These are phyloP conservation scores for Saprolegnia parasitica DNA, from an alignment of 352 stramenopile genomes.

Conservation along the genomic window DNA sequence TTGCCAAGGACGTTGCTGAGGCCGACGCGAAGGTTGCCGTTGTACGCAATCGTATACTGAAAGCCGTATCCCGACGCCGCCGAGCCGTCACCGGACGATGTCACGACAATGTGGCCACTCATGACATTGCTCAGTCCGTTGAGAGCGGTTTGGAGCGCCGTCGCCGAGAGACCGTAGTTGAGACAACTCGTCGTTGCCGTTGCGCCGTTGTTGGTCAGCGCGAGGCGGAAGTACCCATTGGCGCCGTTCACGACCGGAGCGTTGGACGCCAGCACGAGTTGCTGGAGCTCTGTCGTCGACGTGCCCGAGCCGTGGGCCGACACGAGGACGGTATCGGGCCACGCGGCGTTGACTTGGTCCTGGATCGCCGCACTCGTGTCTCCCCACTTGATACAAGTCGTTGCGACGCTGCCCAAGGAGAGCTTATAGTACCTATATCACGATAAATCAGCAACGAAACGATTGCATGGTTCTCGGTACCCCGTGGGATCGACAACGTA, in stretches of 20 bases:
- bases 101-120: constrained; percentile 51
- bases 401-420: constrained; percentile 30
- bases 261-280: constrained; percentile 64
- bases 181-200: constrained; percentile 59
- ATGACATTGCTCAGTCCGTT: constrained; percentile 54
- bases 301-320: constrained; percentile 48
- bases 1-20: constrained; percentile 58
- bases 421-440: constrained; percentile 43
- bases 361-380: constrained; percentile 46
- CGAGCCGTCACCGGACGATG: constrained; percentile 54
- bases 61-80: constrained; percentile 71
- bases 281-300: constrained; percentile 64
- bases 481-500: constrained; percentile 50
- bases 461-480: constrained; percentile 22
- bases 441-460: neutral
- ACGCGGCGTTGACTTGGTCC: constrained; percentile 36
- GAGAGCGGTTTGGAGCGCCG: constrained; percentile 51
- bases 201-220: constrained; percentile 52
- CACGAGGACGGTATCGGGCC: constrained; percentile 56
- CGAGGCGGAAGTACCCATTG: constrained; percentile 54
- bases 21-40: constrained; percentile 48
- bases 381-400: constrained; percentile 57
- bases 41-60: constrained; percentile 67
- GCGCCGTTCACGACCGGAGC: constrained; percentile 43
- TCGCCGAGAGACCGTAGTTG: constrained; percentile 60